Evolutionary conservation across 73 alveolate species (phyloP).

Genomic region (Paramecium biaurelia): DNA sequence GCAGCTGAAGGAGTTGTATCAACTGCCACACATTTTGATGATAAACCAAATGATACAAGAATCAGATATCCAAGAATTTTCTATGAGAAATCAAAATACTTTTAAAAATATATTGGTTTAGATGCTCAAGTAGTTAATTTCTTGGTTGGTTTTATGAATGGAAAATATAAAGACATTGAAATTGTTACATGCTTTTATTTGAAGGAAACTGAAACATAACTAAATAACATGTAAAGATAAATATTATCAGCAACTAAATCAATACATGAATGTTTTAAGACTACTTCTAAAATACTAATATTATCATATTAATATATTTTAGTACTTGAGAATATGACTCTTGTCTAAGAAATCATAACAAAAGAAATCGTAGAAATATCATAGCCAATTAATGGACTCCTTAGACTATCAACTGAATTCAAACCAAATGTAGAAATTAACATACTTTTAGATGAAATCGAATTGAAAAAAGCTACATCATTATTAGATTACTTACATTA

Average conservation of each 20-base stretch:
- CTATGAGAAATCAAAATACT: constrained; percentile 76
- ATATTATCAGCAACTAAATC: constrained; percentile 12
- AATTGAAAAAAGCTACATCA: not conserved
- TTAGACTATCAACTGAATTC: constrained; percentile 2
- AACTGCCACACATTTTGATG: constrained; percentile 76
- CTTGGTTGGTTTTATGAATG: not conserved
- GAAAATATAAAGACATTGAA: constrained; percentile 4
- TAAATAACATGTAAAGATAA: not conserved
- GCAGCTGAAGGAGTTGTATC: constrained; percentile 96
- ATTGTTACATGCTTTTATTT: not conserved
- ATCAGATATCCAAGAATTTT: constrained; percentile 89
- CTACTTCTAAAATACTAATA: not conserved
- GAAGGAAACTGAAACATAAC: not conserved
- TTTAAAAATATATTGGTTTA: constrained; percentile 39
- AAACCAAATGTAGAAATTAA: not conserved
- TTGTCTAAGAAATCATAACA: not conserved
- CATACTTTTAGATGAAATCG: not conserved
- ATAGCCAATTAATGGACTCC: not conserved
- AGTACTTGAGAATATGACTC: not conserved
- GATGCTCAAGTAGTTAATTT: constrained; percentile 50
- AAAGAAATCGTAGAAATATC: not conserved
- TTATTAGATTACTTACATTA: not conserved
- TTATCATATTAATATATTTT: constrained; percentile 15
- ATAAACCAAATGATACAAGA: constrained; percentile 73
- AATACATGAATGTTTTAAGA: not conserved